Conservation (phyloP, 2,329 filamentous ascomycete genomes). For the Colletotrichum plurivorum region DNA sequence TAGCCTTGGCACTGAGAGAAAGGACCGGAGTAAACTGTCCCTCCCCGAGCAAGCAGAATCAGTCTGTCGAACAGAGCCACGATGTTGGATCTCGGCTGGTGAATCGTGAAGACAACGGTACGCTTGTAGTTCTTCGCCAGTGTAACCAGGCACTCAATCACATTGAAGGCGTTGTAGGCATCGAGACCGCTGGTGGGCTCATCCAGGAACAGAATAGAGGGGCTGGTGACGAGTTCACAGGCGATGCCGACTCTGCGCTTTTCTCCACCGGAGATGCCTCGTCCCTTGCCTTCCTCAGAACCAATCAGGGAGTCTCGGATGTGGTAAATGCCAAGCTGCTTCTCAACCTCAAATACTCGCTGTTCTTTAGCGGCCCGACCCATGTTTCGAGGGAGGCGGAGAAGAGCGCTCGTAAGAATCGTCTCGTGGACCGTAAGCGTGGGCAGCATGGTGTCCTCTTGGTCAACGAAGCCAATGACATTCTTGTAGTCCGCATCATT, state of each 20-base stretch:
- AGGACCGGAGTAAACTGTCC: slow-evolving; percentile 92
- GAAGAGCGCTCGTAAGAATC: slow-evolving; percentile 91
- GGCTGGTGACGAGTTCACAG: slow-evolving; percentile 96
- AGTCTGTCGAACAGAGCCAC: slow-evolving; percentile 96
- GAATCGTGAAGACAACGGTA: slow-evolving; percentile 98
- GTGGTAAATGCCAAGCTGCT: slow-evolving; percentile 92
- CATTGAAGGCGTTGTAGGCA: slow-evolving; percentile 98
- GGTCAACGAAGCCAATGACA: slow-evolving; percentile 96
- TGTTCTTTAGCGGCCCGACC: slow-evolving; percentile 89
- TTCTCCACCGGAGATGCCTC: slow-evolving; percentile 96
- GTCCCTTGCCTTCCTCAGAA: slow-evolving; percentile 93
- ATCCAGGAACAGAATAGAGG: slow-evolving; percentile 96
- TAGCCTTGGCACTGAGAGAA: slow-evolving; percentile 91
- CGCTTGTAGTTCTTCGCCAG: slow-evolving; percentile 96
- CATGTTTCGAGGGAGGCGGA: slow-evolving; percentile 95
- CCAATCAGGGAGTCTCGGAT: slow-evolving; percentile 97
- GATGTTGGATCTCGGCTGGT: slow-evolving; percentile 98
- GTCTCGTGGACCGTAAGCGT: slow-evolving; percentile 98
- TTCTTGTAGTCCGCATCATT: slow-evolving; percentile 87
- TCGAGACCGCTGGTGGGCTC: slow-evolving; percentile 97
- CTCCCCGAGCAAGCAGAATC: slow-evolving; percentile 90
- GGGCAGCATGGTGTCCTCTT: slow-evolving; percentile 96
- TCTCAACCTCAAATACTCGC: slow-evolving; percentile 91
- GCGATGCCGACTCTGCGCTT: slow-evolving; percentile 97
- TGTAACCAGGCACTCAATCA: slow-evolving; percentile 94